Evolutionary conservation across 1,139 yeast genomes (phyloP), one percentile per base, ranked within the genome.

Genomic region (Geotrichum cucujoidarum): DNA sequence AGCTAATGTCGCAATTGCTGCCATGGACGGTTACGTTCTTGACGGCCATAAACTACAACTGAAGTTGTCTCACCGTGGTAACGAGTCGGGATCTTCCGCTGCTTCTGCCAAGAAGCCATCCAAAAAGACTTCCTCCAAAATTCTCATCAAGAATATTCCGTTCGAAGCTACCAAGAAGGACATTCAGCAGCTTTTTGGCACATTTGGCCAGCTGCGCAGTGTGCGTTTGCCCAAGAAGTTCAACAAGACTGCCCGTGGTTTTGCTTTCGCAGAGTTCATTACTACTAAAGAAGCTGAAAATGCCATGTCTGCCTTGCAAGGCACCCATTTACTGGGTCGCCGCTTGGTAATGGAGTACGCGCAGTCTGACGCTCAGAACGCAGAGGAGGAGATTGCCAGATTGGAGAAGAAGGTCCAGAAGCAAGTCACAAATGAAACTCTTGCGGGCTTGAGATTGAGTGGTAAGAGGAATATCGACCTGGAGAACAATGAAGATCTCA

Each of bases 221-320:
- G 96, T 90, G 40, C 83, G 98, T 64, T 92, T 92, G 45, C 99
- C 99, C 25, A 85, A 85, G 77, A 94, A 94, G 66, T 89, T 90
- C 72, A 95, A 92, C 74, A 85, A 84, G 65, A 78, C 90, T 31
- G 95, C 97, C 14, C 80, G 98, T 65, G 99, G 99, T 64, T 92
- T 92, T 72, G 98, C 98, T 0, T 92, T 92, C 66, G 96, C 94
- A 42, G 99, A 92, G 67, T 94, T 85, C 62, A 73, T 84, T 17
- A 73, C 94, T 40, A 76, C 88, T 36, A 87, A 89, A 66, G 99
- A 92, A 67, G 97, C 98, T 1, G 95, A 85, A 64, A 81, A 75
- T 63, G 98, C 97, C n/a, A 85, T 92, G 90, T 82, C 82, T 59
- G 94, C 90, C 64, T 76, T 92, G 56, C 86, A 83, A 65, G 98